Conservation (phyloP, 306 rosid genomes). For the Acacia confusa region DNA sequence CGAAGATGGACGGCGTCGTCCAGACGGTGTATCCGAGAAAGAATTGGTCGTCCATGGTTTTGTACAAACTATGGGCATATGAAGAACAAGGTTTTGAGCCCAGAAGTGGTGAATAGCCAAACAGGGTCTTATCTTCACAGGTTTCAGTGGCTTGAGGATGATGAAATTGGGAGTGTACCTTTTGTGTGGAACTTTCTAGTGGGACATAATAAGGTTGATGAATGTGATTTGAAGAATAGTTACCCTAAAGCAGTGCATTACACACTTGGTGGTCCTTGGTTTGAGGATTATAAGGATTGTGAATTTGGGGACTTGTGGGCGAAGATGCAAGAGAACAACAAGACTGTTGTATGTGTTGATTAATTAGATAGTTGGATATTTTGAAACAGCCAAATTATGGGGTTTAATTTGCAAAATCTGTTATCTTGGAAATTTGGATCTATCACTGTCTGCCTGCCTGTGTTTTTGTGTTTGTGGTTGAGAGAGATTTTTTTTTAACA, state of each 20-base stretch:
- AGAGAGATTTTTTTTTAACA: too few relatives aligned
- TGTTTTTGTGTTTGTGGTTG: too few relatives aligned
- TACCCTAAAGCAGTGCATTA: slow-evolving; percentile 41
- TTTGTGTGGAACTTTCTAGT: slow-evolving; percentile 48
- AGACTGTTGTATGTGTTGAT: background rate
- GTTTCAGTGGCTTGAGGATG: slow-evolving; percentile 47
- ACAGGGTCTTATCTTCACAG: slow-evolving; percentile 43
- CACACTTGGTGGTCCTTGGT: slow-evolving; percentile 47
- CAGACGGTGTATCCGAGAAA: slow-evolving; percentile 46
- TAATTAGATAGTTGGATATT: background rate
- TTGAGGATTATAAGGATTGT: slow-evolving; percentile 46
- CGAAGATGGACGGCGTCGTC: slow-evolving; percentile 43
- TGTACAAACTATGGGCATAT: slow-evolving; percentile 47
- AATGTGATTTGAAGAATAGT: slow-evolving; percentile 11
- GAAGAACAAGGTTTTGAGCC: slow-evolving; percentile 35
- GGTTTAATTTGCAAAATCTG: too few relatives aligned
- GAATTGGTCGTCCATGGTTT: slow-evolving; percentile 52
- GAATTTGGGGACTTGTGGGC: slow-evolving; percentile 45
- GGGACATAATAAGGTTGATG: slow-evolving; percentile 41
- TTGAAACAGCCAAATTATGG: background rate
- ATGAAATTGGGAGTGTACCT: slow-evolving; percentile 42
- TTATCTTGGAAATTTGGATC: too few relatives aligned
- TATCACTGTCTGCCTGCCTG: too few relatives aligned
- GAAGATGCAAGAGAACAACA: slow-evolving; percentile 34
- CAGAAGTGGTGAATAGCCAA: slow-evolving; percentile 33